phyloP scores from a whole-genome alignment of 306 rosid genomes.

The Potentilla sterilis region DNA sequence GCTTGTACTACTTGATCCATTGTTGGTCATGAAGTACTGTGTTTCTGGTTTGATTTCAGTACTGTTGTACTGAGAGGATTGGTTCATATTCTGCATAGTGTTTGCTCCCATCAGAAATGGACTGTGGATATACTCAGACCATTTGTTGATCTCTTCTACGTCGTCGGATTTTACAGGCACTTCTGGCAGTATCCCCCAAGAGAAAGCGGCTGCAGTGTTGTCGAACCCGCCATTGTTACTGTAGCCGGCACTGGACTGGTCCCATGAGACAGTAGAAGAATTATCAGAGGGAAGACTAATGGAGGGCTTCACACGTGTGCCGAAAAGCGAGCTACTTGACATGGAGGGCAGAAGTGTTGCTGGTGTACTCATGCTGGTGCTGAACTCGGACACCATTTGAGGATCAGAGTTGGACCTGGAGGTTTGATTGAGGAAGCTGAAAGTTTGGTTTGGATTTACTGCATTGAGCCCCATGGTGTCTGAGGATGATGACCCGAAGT shows the following conservation, averaged over 20 bases:
- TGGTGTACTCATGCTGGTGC: conserved; percentile 28
- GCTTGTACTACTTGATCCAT: conserved; percentile 4
- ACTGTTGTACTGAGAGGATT: conserved; percentile 32
- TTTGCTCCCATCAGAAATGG: conserved; percentile 45
- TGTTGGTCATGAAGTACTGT: conserved; percentile 5
- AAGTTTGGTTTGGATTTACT: conserved; percentile 38
- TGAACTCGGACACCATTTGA: conserved; percentile 42
- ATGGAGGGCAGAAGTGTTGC: conserved; percentile 39
- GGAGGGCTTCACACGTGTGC: conserved; percentile 48
- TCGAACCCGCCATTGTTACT: conserved; percentile 42
- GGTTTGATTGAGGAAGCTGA: conserved; percentile 47
- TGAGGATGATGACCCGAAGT: conserved; percentile 32
- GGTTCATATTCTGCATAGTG: conserved; percentile 34
- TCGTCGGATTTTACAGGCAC: conserved; percentile 35
- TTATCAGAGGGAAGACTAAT: conserved; percentile 47
- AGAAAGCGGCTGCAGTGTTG: conserved; percentile 15
- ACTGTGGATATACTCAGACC: conserved; percentile 65
- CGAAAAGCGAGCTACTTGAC: conserved; percentile 16
- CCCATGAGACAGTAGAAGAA: conserved; percentile 40
- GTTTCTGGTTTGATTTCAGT: conserved; percentile 53
- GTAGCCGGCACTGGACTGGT: conserved; percentile 24
- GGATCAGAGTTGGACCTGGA: conserved; percentile 32
- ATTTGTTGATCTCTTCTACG: conserved; percentile 62
- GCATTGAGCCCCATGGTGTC: conserved; percentile 34
- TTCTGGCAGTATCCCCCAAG: conserved; percentile 33